Conservation (phyloP, 2,329 filamentous ascomycete genomes). For the Trichophyton benhamiae region DNA sequence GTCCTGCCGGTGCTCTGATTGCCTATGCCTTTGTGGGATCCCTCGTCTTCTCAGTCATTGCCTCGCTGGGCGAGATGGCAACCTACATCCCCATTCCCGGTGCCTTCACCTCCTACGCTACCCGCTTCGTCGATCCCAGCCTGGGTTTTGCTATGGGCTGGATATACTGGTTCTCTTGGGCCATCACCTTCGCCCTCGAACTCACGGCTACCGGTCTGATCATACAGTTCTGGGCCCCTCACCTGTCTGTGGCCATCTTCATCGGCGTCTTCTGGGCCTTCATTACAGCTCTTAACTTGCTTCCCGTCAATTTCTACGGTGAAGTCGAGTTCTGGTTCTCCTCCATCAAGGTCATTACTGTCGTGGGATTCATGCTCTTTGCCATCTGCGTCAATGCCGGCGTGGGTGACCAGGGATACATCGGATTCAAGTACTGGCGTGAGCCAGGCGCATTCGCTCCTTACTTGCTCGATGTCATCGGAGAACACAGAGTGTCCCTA, state of each 20-base stretch:
- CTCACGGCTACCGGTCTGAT: constrained; percentile 60
- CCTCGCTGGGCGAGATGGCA: constrained; percentile 54
- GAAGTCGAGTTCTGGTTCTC: constrained; percentile 72
- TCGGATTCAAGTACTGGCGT: constrained; percentile 62
- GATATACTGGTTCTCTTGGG: constrained; percentile 74
- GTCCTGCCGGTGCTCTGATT: constrained; percentile 54
- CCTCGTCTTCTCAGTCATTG: constrained; percentile 66
- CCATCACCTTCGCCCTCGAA: constrained; percentile 60
- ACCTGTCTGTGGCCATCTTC: constrained; percentile 56
- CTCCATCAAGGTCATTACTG: constrained; percentile 62
- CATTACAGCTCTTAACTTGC: constrained; percentile 56
- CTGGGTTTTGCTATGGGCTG: constrained; percentile 69
- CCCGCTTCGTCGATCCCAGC: constrained; percentile 60
- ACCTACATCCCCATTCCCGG: constrained; percentile 66
- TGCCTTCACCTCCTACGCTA: constrained; percentile 63
- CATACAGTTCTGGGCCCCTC: constrained; percentile 59
- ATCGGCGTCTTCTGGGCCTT: constrained; percentile 61
- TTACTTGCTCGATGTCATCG: constrained; percentile 46
- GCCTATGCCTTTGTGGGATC: constrained; percentile 58
- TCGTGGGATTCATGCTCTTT: constrained; percentile 65
- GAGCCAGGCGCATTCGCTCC: constrained; percentile 47
- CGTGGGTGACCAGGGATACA: constrained; percentile 54
- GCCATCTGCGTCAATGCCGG: constrained; percentile 63
- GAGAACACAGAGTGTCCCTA: constrained; percentile 27
- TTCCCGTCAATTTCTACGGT: constrained; percentile 61